Base-by-base conservation (phyloP, 805 yeast genomes). In the Candida khao-thaluensis region DNA sequence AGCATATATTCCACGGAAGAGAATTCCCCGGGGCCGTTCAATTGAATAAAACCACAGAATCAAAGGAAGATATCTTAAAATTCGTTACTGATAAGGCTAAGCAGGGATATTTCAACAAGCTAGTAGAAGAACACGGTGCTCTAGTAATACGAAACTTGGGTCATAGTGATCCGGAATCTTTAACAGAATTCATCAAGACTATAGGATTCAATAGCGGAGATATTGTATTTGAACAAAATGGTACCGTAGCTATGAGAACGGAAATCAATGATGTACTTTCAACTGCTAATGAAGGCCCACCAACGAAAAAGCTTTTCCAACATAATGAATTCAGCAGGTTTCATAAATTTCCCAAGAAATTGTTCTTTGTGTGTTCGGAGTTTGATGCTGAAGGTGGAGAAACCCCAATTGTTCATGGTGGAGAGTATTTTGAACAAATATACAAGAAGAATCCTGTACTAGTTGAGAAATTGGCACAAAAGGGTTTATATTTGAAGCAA, bases 321-420 rank as follows among this genome's bases (percentile, higher is more conserved):
- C 69, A 62, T 44, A 60, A 59, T 37, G 67, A 62, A 30, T 62
- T 54, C 37, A 56, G 65, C 2, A 38, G 66, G 30, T 63, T 58
- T 37, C 45, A 42, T 7, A 43, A 45, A 17, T 59, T 41, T 30
- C 69, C 69, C 8, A 26, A 17, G 21, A 27, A 31, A 17, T 21
- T 46, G 5, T 35, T 34, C 24, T 46, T 46, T 22, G 35, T 32
- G 12, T 43, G 44, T 20, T 4, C 32, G 3, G 32, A 39, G 15
- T 37, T 37, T 20, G 18, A 33, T 30, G 37, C 40, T 9, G 41
- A 41, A 26, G 65, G 64, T 10, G 68, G 68, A 16, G 61, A 52
- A 25, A 61, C 66, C 14, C 66, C 68, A 12, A 43, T 62, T 7
- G 60, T 48, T 8, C 65, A 61, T 41, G 64, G 62, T 6, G 60